Percentiles rank a stretch among this genome's conserved stretches.
phyloP scores from a whole-genome alignment of 192 early-diverging fungal species.

The Entomortierella parvispora region DNA sequence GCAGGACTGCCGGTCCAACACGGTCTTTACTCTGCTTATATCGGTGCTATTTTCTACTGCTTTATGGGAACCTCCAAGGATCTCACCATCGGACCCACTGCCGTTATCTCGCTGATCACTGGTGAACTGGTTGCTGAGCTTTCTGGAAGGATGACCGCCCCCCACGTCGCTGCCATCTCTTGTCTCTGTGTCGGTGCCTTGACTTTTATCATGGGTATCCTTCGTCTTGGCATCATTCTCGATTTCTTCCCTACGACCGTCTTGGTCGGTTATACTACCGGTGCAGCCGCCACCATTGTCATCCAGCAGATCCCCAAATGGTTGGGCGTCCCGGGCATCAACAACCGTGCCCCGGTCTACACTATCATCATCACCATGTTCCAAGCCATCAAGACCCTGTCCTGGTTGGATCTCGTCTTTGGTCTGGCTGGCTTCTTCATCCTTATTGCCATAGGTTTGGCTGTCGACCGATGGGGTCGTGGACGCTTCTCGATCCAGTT shows the following conservation, averaged over 20 bases:
- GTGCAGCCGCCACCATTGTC: slow-evolving; percentile 82
- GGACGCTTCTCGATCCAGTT: slow-evolving; percentile 63
- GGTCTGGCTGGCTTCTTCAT: slow-evolving; percentile 62
- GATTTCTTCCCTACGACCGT: slow-evolving; percentile 88
- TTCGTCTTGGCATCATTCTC: slow-evolving; percentile 87
- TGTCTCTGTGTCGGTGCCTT: slow-evolving; percentile 69
- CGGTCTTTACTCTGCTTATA: slow-evolving; percentile 80
- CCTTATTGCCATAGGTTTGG: slow-evolving; percentile 54
- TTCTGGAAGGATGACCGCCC: slow-evolving; percentile 59
- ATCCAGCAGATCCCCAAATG: slow-evolving; percentile 84
- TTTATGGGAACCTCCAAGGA: slow-evolving; percentile 83
- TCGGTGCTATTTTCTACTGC: slow-evolving; percentile 70
- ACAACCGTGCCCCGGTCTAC: slow-evolving; percentile 78
- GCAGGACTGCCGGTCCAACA: slow-evolving; percentile 73
- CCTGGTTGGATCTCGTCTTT: slow-evolving; percentile 68
- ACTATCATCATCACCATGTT: slow-evolving; percentile 78
- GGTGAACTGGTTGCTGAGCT: slow-evolving; percentile 69
- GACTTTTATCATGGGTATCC: slow-evolving; percentile 74
- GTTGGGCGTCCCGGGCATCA: slow-evolving; percentile 79
- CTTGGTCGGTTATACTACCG: slow-evolving; percentile 90
- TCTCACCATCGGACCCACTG: slow-evolving; percentile 78
- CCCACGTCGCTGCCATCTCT: slow-evolving; percentile 74
- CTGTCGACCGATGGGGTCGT: slow-evolving; percentile 37
- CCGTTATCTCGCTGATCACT: slow-evolving; percentile 81
- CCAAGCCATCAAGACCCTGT: slow-evolving; percentile 49